These are phyloP conservation scores for Apophysomyces variabilis DNA, from an alignment of 371 early-diverging fungal species.

Conservation along the genomic window DNA sequence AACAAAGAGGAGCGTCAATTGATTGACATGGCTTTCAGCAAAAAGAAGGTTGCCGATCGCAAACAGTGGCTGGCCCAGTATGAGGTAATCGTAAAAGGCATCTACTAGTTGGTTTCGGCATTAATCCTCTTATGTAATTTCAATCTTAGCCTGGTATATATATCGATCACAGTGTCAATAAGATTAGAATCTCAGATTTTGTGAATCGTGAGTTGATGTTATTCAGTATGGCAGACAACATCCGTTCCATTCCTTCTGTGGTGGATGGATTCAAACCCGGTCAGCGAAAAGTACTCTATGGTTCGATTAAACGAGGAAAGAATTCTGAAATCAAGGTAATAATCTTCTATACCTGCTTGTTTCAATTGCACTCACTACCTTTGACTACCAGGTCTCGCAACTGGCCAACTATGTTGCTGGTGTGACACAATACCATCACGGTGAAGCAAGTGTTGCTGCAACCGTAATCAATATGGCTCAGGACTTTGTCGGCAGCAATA, in stretches of 20 bases:
- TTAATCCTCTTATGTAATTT: too few species aligned
- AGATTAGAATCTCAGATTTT: slow-evolving; percentile 93
- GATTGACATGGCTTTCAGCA: slow-evolving; percentile 99
- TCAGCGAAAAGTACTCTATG: slow-evolving; percentile 98
- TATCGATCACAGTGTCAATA: slow-evolving; percentile 85
- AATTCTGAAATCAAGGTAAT: slow-evolving; percentile 90
- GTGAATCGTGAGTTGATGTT: slow-evolving; percentile 98
- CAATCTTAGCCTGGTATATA: slow-evolving; percentile 83
- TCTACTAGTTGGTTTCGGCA: too few species aligned
- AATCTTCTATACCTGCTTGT: not conserved
- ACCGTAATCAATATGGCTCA: slow-evolving; percentile 99
- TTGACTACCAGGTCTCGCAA: slow-evolving; percentile 73
- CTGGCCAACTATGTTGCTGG: slow-evolving; percentile 96
- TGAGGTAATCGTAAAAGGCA: slow-evolving; percentile 42
- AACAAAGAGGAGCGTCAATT: slow-evolving; percentile 75
- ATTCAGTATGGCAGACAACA: slow-evolving; percentile 98
- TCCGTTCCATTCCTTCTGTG: slow-evolving; percentile 97
- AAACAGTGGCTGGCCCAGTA: slow-evolving; percentile 96
- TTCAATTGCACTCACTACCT: not conserved
- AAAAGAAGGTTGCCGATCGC: slow-evolving; percentile 95
- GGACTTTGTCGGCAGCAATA: slow-evolving; percentile 98
- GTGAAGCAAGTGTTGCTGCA: slow-evolving; percentile 88
- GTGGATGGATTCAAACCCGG: slow-evolving; percentile 99
- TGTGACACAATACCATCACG: slow-evolving; percentile 98
- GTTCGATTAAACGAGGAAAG: slow-evolving; percentile 89